Evolutionary conservation across 768 basidiomycete species (phyloP).

Genomic region (Lactifluus subvellereus): DNA sequence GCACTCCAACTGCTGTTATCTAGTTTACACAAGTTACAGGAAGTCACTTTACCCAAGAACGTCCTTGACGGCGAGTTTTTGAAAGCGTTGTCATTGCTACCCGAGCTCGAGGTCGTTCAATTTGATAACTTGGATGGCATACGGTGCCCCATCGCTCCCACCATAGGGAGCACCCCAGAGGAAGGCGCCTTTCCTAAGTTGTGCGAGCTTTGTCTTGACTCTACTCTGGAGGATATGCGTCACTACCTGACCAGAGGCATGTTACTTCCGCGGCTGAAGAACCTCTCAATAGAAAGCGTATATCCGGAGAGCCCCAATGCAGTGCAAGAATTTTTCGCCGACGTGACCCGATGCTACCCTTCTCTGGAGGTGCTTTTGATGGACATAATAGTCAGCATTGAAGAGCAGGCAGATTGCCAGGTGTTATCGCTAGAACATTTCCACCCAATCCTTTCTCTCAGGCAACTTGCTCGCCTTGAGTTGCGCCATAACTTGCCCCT

Average conservation of each 20-base stretch:
- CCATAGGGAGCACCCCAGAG: background rate
- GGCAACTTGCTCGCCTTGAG: constrained; percentile 18
- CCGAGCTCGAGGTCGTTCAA: constrained; percentile 17
- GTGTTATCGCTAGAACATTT: constrained; percentile 11
- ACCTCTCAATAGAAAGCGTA: constrained; percentile 17
- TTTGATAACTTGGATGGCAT: constrained; percentile 13
- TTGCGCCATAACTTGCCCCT: constrained; percentile 24
- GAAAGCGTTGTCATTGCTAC: constrained; percentile 12
- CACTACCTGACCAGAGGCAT: constrained; percentile 17
- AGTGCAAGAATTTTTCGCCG: constrained; percentile 15
- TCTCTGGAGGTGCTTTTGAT: constrained; percentile 10
- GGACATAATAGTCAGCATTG: constrained; percentile 16
- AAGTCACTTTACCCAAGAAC: constrained; percentile 17
- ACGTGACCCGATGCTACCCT: constrained; percentile 18
- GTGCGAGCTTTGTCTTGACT: constrained; percentile 21
- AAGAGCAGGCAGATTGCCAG: constrained; percentile 8
- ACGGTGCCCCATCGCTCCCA: background rate
- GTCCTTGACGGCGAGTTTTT: constrained; percentile 1
- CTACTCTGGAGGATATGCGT: constrained; percentile 18
- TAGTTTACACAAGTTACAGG: constrained; percentile 8
- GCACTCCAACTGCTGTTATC: constrained; percentile 9
- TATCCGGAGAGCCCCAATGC: background rate
- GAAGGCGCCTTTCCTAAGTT: constrained; percentile 20
- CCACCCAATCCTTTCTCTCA: constrained; percentile 20
- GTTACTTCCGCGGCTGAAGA: constrained; percentile 15